These are phyloP conservation scores for Phytopythium mirpurense DNA, from an alignment of 352 stramenopile genomes.

Conservation along the genomic window DNA sequence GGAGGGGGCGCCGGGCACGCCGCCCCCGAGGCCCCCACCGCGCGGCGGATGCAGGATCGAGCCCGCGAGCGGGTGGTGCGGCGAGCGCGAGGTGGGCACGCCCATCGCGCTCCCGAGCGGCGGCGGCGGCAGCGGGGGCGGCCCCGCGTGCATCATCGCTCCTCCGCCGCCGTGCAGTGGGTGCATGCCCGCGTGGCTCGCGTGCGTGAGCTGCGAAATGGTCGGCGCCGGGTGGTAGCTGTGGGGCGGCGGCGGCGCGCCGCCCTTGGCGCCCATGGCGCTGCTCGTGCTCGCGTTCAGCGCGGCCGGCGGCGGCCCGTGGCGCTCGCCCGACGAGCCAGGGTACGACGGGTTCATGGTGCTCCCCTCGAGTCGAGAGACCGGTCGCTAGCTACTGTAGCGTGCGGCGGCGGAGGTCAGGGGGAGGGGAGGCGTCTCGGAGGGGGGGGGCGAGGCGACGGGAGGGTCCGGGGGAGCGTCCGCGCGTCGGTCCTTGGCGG, in stretches of 20 bases:
- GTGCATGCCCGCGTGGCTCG: slow-evolving; percentile 42
- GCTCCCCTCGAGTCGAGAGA: too few species aligned
- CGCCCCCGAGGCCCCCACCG: slow-evolving; percentile 25
- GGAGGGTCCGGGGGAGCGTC: too few species aligned
- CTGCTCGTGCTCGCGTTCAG: slow-evolving; percentile 26
- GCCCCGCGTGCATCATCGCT: slow-evolving; percentile 51
- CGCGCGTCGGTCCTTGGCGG: too few species aligned
- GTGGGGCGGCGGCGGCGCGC: slow-evolving; percentile 34
- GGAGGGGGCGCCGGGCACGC: slow-evolving; percentile 26
- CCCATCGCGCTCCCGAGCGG: slow-evolving; percentile 41
- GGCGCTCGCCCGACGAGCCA: slow-evolving; percentile 57
- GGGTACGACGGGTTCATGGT: slow-evolving; percentile 81
- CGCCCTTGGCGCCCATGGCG: slow-evolving; percentile 31
- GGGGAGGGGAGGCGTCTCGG: too few species aligned
- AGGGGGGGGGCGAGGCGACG: neutral
- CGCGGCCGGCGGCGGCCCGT: slow-evolving; percentile 35
- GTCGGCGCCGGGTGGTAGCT: slow-evolving; percentile 64
- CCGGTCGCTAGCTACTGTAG: too few species aligned
- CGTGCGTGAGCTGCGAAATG: slow-evolving; percentile 53
- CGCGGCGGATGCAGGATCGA: slow-evolving; percentile 71
- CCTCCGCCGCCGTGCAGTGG: slow-evolving; percentile 57
- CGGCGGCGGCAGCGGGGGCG: slow-evolving; percentile 55
- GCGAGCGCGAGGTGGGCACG: slow-evolving; percentile 44
- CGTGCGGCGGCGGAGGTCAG: too few species aligned
- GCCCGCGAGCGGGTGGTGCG: slow-evolving; percentile 54